These are phyloP conservation scores for Coemansia pectinata DNA, from an alignment of 192 early-diverging fungal species.

Conservation along the genomic window DNA sequence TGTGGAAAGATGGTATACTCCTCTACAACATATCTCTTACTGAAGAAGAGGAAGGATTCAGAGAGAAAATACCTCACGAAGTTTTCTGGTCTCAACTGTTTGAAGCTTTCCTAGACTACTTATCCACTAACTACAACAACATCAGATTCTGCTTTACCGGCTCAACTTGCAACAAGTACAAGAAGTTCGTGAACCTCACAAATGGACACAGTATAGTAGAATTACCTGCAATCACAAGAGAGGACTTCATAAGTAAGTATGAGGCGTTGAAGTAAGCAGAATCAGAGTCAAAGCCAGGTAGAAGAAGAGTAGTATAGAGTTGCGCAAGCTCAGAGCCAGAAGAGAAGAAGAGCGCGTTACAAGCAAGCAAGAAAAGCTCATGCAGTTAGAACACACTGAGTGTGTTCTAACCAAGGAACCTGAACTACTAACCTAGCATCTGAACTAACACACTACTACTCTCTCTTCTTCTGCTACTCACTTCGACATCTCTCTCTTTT, in stretches of 20 bases:
- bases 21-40: slow-evolving; percentile 12
- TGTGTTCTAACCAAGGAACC: too few relatives aligned
- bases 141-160: slow-evolving; percentile 8
- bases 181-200: neutral
- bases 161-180: slow-evolving; percentile 6
- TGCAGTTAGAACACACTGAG: too few relatives aligned
- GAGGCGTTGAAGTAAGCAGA: neutral
- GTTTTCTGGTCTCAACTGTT: slow-evolving; percentile 13
- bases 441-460: too few relatives aligned
- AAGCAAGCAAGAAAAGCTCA: too few relatives aligned
- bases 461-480: too few relatives aligned
- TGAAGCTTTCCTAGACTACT: slow-evolving; percentile 3
- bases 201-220: neutral
- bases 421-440: too few relatives aligned
- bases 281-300: too few relatives aligned
- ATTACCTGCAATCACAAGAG: neutral
- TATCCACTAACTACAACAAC: neutral
- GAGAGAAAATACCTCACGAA: slow-evolving; percentile 13
- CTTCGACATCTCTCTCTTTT: too few relatives aligned
- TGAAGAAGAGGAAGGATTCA: slow-evolving; percentile 1
- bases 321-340: too few relatives aligned
- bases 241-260: neutral
- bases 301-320: too few relatives aligned
- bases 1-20: slow-evolving; percentile 1
- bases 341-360: too few relatives aligned